Percentiles rank a stretch among this genome's conserved stretches.
These are phyloP conservation scores for Tausonia pullulans DNA, from an alignment of 1,284 basidiomycete genomes.

Conservation along the genomic window DNA sequence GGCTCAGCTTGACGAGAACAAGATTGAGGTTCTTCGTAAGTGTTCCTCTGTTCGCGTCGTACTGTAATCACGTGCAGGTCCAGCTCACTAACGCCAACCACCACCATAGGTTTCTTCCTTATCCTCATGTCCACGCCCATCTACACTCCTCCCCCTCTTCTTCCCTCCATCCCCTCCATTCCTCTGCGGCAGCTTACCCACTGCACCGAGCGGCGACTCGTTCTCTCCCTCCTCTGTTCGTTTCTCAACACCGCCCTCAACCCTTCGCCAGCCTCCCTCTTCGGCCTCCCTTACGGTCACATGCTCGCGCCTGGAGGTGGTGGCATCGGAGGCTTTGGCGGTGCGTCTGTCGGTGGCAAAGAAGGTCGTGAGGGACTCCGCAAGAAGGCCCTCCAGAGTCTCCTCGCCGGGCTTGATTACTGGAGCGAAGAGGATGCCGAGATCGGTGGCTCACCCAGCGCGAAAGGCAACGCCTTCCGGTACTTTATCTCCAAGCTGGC, in stretches of 20 bases:
- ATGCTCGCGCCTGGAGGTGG: slow-evolving; percentile 3
- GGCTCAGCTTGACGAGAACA: slow-evolving; percentile 62
- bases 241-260: slow-evolving; percentile 79
- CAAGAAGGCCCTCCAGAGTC: slow-evolving; percentile 54
- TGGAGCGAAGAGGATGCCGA: slow-evolving; percentile 57
- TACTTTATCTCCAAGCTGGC: slow-evolving; percentile 82
- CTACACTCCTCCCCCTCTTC: slow-evolving; percentile 57
- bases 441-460: not conserved
- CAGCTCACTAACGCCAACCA: too few relatives aligned
- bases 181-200: slow-evolving; percentile 69
- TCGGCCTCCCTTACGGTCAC: slow-evolving; percentile 9
- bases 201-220: slow-evolving; percentile 61
- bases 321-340: slow-evolving; percentile 9
- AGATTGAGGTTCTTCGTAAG: slow-evolving; percentile 65
- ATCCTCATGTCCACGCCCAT: slow-evolving; percentile 78
- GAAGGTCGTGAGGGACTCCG: slow-evolving; percentile 45
- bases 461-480: slow-evolving; percentile 65
- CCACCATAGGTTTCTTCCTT: slow-evolving; percentile 46
- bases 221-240: slow-evolving; percentile 79
- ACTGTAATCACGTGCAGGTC: too few relatives aligned
- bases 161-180: slow-evolving; percentile 58
- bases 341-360: not conserved
- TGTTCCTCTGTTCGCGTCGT: not conserved
- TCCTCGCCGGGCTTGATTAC: slow-evolving; percentile 69
- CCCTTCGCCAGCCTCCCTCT: slow-evolving; percentile 38